phyloP scores from a whole-genome alignment of 441 rosid genomes.

The Populus hybrid region DNA sequence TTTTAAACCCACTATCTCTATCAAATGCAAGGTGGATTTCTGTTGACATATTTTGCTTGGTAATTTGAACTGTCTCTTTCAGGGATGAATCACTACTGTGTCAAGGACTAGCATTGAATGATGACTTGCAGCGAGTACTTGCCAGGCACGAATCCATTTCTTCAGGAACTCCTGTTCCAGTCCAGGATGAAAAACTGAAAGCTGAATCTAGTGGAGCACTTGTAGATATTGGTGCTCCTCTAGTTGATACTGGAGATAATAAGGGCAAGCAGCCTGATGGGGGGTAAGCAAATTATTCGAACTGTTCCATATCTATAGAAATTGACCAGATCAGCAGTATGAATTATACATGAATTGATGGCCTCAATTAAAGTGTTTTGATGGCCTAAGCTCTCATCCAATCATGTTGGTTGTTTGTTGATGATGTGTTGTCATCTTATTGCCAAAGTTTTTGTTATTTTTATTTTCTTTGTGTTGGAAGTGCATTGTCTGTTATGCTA shows the following conservation, averaged over 20 bases:
- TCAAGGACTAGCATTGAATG: slow-evolving; percentile 90
- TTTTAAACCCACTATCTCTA: not conserved
- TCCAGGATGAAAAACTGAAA: slow-evolving; percentile 46
- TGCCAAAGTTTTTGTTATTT: too few species aligned
- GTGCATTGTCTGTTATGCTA: not conserved
- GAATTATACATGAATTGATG: not conserved
- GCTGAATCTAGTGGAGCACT: slow-evolving; percentile 52
- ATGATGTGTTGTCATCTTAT: not conserved
- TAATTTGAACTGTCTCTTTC: slow-evolving; percentile 14
- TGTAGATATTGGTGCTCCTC: slow-evolving; percentile 55
- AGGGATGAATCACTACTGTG: slow-evolving; percentile 92
- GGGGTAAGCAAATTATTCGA: slow-evolving; percentile 41
- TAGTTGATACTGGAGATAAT: slow-evolving; percentile 68
- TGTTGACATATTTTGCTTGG: not conserved
- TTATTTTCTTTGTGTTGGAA: not conserved
- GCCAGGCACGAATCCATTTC: slow-evolving; percentile 85
- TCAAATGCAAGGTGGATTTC: not conserved
- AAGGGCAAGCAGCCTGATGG: slow-evolving; percentile 38
- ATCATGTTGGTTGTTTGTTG: not conserved
- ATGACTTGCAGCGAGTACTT: slow-evolving; percentile 92
- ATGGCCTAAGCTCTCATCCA: not conserved
- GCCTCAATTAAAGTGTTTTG: not conserved
- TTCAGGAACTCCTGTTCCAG: slow-evolving; percentile 58
- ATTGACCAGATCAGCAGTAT: not conserved
- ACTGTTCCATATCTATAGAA: not conserved